Evolutionary conservation across 2,329 filamentous ascomycete species (phyloP).

Genomic region (Aspergillus japonicus): DNA sequence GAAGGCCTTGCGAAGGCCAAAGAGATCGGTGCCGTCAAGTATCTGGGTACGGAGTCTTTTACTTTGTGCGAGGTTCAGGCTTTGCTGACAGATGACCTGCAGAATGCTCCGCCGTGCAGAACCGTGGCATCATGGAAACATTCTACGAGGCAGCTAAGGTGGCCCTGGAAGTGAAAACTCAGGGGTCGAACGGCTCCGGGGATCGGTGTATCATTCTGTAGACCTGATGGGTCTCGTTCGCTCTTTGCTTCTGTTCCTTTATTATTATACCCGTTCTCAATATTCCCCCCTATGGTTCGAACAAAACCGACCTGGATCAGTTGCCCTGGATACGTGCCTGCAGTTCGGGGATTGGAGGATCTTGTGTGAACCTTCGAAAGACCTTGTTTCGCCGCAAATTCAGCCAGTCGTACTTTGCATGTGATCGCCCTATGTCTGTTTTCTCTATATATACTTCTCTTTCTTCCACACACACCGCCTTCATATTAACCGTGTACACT

Average conservation of each 20-base stretch:
- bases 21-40: slow-evolving; percentile 87
- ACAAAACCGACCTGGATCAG: background rate
- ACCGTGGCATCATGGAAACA: slow-evolving; percentile 95
- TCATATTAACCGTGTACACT: slow-evolving; percentile 13
- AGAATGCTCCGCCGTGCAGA: slow-evolving; percentile 98
- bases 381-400: slow-evolving; percentile 12
- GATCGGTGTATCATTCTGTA: slow-evolving; percentile 39
- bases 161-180: slow-evolving; percentile 61
- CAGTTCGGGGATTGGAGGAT: too few relatives aligned
- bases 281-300: slow-evolving; percentile 4
- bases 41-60: slow-evolving; percentile 61
- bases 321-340: background rate
- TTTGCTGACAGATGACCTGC: slow-evolving; percentile 8
- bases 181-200: slow-evolving; percentile 33
- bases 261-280: slow-evolving; percentile 18
- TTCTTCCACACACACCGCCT: background rate
- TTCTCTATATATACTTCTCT: slow-evolving; percentile 24
- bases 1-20: slow-evolving; percentile 88
- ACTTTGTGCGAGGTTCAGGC: background rate
- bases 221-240: slow-evolving; percentile 6
- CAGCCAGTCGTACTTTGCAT: slow-evolving; percentile 12
- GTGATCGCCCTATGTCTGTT: slow-evolving; percentile 9
- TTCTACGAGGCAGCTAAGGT: slow-evolving; percentile 97
- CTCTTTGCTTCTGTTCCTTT: slow-evolving; percentile 11
- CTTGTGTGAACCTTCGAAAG: background rate